Evolutionary conservation across 768 basidiomycete genomes (phyloP), one percentile per base, ranked within the genome.

Genomic region (Jaapia argillacea): DNA sequence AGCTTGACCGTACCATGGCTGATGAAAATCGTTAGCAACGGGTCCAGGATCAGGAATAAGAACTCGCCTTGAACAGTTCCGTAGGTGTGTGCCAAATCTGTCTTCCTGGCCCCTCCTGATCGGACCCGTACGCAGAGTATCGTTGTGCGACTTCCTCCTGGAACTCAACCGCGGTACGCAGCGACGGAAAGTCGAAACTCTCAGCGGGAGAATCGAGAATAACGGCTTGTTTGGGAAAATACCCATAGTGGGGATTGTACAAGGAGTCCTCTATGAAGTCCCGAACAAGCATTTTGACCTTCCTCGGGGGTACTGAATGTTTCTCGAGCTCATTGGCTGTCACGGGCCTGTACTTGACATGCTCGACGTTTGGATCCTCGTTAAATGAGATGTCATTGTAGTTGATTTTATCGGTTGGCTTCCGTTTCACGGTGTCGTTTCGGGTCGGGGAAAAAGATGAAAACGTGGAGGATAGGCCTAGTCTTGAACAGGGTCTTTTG

Each of bases 41-140:
- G 43, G 43, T 44, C 39, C 40, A 51, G n/a, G 21, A 24, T 10
- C 27, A 42, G 27, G 23, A 28, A 13, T 5, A 37, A 38, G 39
- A 12, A 24, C 31, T 7, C 21, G 37, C 96, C 78, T 93, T 91
- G 71, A 99, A 97, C 24, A 99, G 63, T 57, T 98, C 96, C 0
- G 91, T 94, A 1, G 96, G 96, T 1, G 96, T 99, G 62, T 99
- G 96, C 96, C 96, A 99, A 43, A 99, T 67, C 64, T 99, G 94
- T 54, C 78, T 74, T 4, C 91, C 88, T 18, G 82, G 81, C 6
- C 84, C 85, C 27, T 77, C 69, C 49, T 65, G 70, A 52, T 79
- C 74, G 24, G 66, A 63, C 13, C 83, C 83, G 54, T 88, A 85
- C 18, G 72, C 68, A 38, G 74, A 71, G 57, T 97, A 98, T 50